These are phyloP conservation scores for Venturia carpophila DNA, from an alignment of 2,329 filamentous ascomycete genomes.

Conservation along the genomic window DNA sequence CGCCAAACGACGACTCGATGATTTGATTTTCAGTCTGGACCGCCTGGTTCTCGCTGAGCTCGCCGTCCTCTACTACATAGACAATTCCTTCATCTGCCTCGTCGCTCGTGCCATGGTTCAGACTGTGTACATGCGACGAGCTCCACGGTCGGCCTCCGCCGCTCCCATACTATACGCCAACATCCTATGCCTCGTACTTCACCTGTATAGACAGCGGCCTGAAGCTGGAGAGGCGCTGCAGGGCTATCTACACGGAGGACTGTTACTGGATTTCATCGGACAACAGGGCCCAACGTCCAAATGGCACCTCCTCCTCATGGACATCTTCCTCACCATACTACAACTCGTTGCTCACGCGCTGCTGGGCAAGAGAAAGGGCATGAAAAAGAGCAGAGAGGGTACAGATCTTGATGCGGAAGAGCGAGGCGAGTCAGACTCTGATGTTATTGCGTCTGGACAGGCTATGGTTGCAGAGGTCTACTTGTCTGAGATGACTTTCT, in stretches of 20 bases:
- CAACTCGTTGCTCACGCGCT: slow-evolving; percentile 52
- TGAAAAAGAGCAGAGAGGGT: slow-evolving; percentile 35
- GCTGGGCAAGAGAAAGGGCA: slow-evolving; percentile 37
- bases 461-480: slow-evolving; percentile 11
- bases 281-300: slow-evolving; percentile 50
- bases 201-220: slow-evolving; percentile 36
- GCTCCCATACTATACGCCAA: slow-evolving; percentile 49
- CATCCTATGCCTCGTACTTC: slow-evolving; percentile 48
- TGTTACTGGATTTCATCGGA: slow-evolving; percentile 58
- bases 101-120: slow-evolving; percentile 48
- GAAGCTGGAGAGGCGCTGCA: slow-evolving; percentile 41
- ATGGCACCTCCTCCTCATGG: slow-evolving; percentile 44
- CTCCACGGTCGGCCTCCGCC: slow-evolving; percentile 48
- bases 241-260: slow-evolving; percentile 53
- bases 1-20: slow-evolving; percentile 36
- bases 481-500: not conserved
- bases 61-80: slow-evolving; percentile 55
- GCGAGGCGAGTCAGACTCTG: slow-evolving; percentile 37
- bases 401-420: slow-evolving; percentile 52
- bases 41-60: slow-evolving; percentile 54
- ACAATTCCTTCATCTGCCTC: slow-evolving; percentile 53
- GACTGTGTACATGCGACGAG: slow-evolving; percentile 43
- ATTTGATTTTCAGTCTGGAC: slow-evolving; percentile 50
- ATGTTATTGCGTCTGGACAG: slow-evolving; percentile 14
- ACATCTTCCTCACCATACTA: slow-evolving; percentile 46